These are phyloP conservation scores for Solanum etuberosum DNA, from an alignment of 257 asterid species.

Conservation along the genomic window DNA sequence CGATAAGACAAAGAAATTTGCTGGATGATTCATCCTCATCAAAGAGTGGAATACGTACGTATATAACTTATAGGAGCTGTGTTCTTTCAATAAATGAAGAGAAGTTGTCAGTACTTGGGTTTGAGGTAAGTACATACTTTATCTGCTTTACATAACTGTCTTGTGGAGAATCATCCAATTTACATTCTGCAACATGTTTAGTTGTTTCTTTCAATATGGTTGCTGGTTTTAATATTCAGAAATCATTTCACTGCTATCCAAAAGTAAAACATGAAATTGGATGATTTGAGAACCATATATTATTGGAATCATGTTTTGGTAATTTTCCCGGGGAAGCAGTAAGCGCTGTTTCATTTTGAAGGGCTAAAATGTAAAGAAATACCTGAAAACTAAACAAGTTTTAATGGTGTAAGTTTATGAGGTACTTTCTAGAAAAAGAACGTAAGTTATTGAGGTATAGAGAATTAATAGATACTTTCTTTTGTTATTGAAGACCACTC, in stretches of 20 bases:
- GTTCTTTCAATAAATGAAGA: constrained; percentile 83
- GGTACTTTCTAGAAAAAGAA: background rate
- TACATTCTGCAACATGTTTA: background rate
- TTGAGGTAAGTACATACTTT: constrained; percentile 50
- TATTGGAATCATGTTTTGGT: background rate
- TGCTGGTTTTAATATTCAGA: background rate
- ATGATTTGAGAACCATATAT: background rate
- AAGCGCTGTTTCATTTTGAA: background rate
- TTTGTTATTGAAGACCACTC: background rate
- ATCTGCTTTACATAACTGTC: background rate
- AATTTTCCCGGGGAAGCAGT: background rate
- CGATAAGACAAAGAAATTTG: constrained; percentile 40
- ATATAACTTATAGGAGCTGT: constrained; percentile 85
- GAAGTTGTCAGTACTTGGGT: constrained; percentile 71
- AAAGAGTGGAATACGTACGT: constrained; percentile 27
- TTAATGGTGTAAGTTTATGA: background rate
- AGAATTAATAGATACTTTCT: background rate
- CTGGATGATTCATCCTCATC: constrained; percentile 38
- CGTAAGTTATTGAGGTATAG: background rate
- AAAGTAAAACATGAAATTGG: background rate
- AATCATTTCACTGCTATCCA: background rate
- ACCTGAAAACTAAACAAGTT: background rate
- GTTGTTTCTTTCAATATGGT: background rate
- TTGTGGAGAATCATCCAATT: background rate
- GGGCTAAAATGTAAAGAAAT: background rate